Evolutionary conservation across 2,329 filamentous ascomycete species (phyloP), one percentile per base, ranked within the genome.

Genomic region (Pestalotiopsis sp.): DNA sequence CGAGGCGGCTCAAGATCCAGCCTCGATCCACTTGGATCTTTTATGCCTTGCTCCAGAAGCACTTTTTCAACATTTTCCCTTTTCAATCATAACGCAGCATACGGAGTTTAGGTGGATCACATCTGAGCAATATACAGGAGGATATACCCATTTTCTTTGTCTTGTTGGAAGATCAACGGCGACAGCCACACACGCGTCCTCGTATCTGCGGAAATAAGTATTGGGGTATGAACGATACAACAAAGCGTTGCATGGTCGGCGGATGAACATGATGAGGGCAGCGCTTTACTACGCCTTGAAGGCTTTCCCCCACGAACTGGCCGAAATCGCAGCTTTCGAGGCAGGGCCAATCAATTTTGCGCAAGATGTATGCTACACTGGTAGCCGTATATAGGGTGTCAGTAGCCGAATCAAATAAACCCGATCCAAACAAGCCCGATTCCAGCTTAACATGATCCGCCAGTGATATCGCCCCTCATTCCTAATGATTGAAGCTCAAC

Each of bases 71-170:
- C 3, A 25, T 63, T 20, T 63, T 17, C 27, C 23, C 12, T 65
- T 27, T 65, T 49, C 38, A 23, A 38, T 39, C 52, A 61, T 59
- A n/a, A 67, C 39, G 65, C 39, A 61, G 57, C 52, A 63, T 56
- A 67, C 25, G 68, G 65, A 67, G 65, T 67, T 64, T 31, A n/a
- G 39, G 59, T 36, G 27, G 39, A 66, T 56, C 41, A 61, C 7
- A 52, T 52, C 17, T 41, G 25, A 13, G 59, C 25, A 61, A 25
- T 27, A 56, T 52, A 66, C 66, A 68, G 69, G 66, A 68, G 69
- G 69, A 70, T 70, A 70, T 70, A 70, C 69, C 69, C 69, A 67
- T 64, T 70, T 70, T 70, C 66, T 62, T 66, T 39, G 56, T 61
- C 25, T 20, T 67, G 14, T 13, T 38, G 20, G 14, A 31, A 27